Base-by-base conservation (phyloP, 495 filamentous ascomycete genomes). In the Monascus purpureus region DNA sequence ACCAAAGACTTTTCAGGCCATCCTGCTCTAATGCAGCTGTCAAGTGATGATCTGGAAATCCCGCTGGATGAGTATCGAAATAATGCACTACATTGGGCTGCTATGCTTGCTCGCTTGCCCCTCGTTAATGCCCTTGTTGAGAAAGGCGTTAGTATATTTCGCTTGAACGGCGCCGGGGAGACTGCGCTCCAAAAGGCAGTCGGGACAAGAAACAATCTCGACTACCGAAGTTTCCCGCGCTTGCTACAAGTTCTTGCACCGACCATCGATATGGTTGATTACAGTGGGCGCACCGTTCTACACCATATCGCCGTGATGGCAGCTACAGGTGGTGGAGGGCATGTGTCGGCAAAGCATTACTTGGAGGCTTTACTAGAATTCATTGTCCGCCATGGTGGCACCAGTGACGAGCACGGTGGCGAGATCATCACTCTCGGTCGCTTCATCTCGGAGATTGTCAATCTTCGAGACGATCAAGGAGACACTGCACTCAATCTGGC, bases 291-390 rank as follows among this genome's bases (percentile, higher is more conserved):
- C 17, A 95, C 88, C 1, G 82, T 96, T 25, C 56, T 97, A 13
- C 90, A 97, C 49, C 90, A 97, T 49, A 95, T 97, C 42, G 88
- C 90, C 5, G 68, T 96, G 23, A 85, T 87, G 26, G 93, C 84
- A 31, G 90, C 83, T 1, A 86, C 93, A 44, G 88, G 92, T 46
- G 87, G 86, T 6, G 70, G 88, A 15, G 81, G 75, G 28, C 57
- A 66, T 40, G 68, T 76, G 12, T 82, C 84, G 8, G 86, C 82
- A 35, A 79, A 83, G 42, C 92, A 94, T 45, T 96, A 97, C 46
- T 72, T 97, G 13, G 86, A 96, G 56, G 80, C 82, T 11, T 61
- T 97, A 18, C 65, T 97, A 0, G 88, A 93, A 45, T 97, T 87
- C 55, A 81, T 95, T 25, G 86, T 95, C 4, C 74, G 85, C 22